Percentiles rank a stretch among this genome's conserved stretches.
phyloP scores from a whole-genome alignment of 768 basidiomycete species.

The Auricularia sp. region DNA sequence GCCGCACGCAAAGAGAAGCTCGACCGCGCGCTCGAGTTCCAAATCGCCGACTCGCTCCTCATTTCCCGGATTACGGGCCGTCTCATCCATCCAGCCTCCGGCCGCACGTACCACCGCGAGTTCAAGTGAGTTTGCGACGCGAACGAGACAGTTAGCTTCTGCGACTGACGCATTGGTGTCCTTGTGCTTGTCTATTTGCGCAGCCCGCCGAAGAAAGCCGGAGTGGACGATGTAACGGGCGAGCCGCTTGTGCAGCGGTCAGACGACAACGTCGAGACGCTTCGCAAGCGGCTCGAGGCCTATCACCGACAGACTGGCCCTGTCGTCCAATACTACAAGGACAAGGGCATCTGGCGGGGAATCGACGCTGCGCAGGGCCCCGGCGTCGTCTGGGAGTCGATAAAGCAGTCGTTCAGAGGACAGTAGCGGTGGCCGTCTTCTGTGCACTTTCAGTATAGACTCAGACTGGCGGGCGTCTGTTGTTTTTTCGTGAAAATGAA shows the following conservation, averaged over 20 bases:
- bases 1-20: slow-evolving; percentile 72
- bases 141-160: neutral
- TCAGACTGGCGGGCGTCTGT: no score
- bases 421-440: neutral
- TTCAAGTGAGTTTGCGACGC: slow-evolving; percentile 65
- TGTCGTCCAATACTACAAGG: slow-evolving; percentile 93
- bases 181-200: neutral
- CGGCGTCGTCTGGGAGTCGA: slow-evolving; percentile 79
- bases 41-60: slow-evolving; percentile 88
- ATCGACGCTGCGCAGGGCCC: slow-evolving; percentile 95
- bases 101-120: slow-evolving; percentile 89
- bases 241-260: slow-evolving; percentile 95
- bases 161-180: neutral
- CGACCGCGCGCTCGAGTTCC: slow-evolving; percentile 84
- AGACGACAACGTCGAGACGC: slow-evolving; percentile 94
- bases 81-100: slow-evolving; percentile 80
- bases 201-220: slow-evolving; percentile 96
- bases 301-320: slow-evolving; percentile 94
- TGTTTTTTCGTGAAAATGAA: neutral
- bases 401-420: slow-evolving; percentile 48
- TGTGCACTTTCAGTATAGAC: no score
- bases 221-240: slow-evolving; percentile 87
- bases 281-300: slow-evolving; percentile 77
- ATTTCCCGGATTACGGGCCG: slow-evolving; percentile 97
- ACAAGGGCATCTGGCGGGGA: slow-evolving; percentile 78